Evolutionary conservation across 306 rosid species (phyloP).

Genomic region (Carpinus fangiana): DNA sequence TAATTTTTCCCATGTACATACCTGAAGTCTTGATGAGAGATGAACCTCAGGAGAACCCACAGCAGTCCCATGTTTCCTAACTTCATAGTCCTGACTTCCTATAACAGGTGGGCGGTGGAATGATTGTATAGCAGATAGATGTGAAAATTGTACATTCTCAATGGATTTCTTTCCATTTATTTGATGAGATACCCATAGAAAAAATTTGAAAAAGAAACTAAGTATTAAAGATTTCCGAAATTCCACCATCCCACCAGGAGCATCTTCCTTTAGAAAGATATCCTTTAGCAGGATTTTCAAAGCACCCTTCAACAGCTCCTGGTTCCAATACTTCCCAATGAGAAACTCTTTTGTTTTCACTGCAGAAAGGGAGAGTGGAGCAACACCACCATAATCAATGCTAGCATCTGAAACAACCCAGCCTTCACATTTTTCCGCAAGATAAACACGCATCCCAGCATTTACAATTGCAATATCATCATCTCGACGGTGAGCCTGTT

Average conservation of each 20-base stretch:
- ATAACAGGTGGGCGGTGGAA: slow-evolving; percentile 72
- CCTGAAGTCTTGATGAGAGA: slow-evolving; percentile 91
- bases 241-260: slow-evolving; percentile 99
- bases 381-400: slow-evolving; percentile 91
- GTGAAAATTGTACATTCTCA: slow-evolving; percentile 55
- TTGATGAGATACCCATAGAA: slow-evolving; percentile 92
- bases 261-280: slow-evolving; percentile 59
- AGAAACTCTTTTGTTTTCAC: slow-evolving; percentile 62
- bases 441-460: slow-evolving; percentile 84
- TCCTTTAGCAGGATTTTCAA: slow-evolving; percentile 61
- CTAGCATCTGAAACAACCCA: slow-evolving; percentile 80
- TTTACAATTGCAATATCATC: slow-evolving; percentile 97
- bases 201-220: slow-evolving; percentile 89
- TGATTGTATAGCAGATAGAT: slow-evolving; percentile 77
- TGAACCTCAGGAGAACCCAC: slow-evolving; percentile 97
- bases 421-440: slow-evolving; percentile 49
- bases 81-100: slow-evolving; percentile 86
- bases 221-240: slow-evolving; percentile 75
- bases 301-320: slow-evolving; percentile 66
- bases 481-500: slow-evolving; percentile 96
- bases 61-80: slow-evolving; percentile 75
- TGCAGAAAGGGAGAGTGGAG: slow-evolving; percentile 74
- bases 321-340: slow-evolving; percentile 76
- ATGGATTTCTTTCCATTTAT: slow-evolving; percentile 40
- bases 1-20: slow-evolving; percentile 20